Percentiles rank a stretch among this genome's conserved stretches.
phyloP scores from a whole-genome alignment of 371 early-diverging fungal species.

The Mucor saturninus region DNA sequence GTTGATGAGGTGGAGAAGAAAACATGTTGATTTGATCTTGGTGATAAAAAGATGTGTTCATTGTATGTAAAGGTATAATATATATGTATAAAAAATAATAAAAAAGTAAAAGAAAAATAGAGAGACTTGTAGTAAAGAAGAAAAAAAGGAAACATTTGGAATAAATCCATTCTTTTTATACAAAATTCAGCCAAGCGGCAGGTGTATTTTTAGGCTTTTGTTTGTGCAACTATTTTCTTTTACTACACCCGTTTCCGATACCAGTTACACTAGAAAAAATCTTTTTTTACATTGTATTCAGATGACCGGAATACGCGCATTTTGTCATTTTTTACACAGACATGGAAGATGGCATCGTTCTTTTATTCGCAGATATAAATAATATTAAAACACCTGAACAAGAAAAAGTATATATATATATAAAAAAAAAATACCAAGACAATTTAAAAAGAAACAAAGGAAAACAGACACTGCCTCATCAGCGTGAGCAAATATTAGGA shows the following conservation, averaged over 20 bases:
- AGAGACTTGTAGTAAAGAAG: background rate
- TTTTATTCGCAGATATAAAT: conserved; percentile 20
- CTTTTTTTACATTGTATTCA: conserved; percentile 23
- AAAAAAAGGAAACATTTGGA: conserved; percentile 1
- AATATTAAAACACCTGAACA: conserved; percentile 7
- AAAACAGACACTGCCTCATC: background rate
- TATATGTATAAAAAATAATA: background rate
- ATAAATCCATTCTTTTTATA: conserved; percentile 11
- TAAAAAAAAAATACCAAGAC: background rate
- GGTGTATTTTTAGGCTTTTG: conserved; percentile 23
- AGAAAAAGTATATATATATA: background rate
- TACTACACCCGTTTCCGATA: conserved; percentile 14
- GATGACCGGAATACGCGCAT: conserved; percentile 21
- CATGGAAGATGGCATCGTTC: conserved; percentile 1
- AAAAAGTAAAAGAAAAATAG: background rate
- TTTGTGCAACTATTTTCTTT: conserved; percentile 8
- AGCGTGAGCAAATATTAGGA: background rate
- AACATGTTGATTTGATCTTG: conserved; percentile 11
- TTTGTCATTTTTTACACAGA: conserved; percentile 16
- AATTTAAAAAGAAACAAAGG: background rate
- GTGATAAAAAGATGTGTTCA: conserved; percentile 10
- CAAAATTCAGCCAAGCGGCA: background rate
- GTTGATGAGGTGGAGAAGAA: conserved; percentile 16
- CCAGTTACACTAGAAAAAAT: conserved; percentile 2
- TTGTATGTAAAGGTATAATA: background rate